Conservation (phyloP, 352 stramenopile species). For the Phytophthora ramorum region DNA sequence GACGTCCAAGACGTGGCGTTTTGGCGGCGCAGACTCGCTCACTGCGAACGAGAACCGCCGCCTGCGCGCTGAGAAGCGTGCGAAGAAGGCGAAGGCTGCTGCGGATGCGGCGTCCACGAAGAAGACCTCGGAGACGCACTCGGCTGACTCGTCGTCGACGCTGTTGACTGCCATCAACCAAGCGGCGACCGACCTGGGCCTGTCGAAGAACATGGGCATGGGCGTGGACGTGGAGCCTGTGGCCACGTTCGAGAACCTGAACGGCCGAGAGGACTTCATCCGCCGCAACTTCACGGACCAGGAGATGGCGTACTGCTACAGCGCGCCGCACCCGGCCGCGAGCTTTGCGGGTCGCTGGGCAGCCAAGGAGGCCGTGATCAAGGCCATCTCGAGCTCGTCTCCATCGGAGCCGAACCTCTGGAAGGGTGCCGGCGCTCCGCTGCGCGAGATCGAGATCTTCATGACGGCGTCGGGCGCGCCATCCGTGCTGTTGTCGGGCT, state of each 20-base stretch:
- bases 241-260: slow-evolving; percentile 82
- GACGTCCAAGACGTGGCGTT: slow-evolving; percentile 74
- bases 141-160: slow-evolving; percentile 43
- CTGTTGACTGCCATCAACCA: slow-evolving; percentile 67
- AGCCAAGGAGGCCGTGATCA: slow-evolving; percentile 90
- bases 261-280: slow-evolving; percentile 85
- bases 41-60: slow-evolving; percentile 42
- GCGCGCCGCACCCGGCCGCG: slow-evolving; percentile 72
- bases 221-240: slow-evolving; percentile 88
- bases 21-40: slow-evolving; percentile 51
- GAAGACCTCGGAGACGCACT: slow-evolving; percentile 24
- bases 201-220: slow-evolving; percentile 68
- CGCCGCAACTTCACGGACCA: slow-evolving; percentile 90
- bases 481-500: slow-evolving; percentile 77
- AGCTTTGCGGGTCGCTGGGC: slow-evolving; percentile 91
- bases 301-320: slow-evolving; percentile 88
- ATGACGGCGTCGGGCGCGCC: slow-evolving; percentile 81
- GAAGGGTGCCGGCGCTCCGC: slow-evolving; percentile 71
- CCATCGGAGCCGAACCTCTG: slow-evolving; percentile 73
- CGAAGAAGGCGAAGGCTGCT: slow-evolving; percentile 56
- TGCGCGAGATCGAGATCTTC: slow-evolving; percentile 90
- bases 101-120: slow-evolving; percentile 20
- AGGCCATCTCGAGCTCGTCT: slow-evolving; percentile 86
- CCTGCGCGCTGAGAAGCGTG: slow-evolving; percentile 45
- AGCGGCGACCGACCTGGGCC: slow-evolving; percentile 51